Conservation (phyloP, 2,329 filamentous ascomycete genomes). For the Emergomyces pasteurianus region DNA sequence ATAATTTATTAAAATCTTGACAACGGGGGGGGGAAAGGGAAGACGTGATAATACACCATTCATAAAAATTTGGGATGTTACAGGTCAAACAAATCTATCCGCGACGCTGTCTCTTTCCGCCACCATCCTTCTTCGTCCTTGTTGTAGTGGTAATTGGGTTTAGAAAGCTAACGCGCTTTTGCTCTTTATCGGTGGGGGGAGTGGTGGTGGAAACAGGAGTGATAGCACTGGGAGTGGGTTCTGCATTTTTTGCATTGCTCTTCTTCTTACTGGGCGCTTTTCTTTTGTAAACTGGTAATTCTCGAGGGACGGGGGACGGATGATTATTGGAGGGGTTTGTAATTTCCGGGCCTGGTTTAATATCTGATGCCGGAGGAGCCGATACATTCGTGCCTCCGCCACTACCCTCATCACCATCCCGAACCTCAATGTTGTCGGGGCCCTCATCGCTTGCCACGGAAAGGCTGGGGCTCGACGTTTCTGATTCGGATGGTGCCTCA, state of each 20-base stretch:
- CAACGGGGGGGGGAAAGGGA: neutral
- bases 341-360: constrained; percentile 23
- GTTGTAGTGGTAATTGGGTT: constrained; percentile 21
- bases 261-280: constrained; percentile 14
- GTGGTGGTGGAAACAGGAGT: neutral
- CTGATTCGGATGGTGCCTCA: constrained; percentile 54
- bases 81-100: neutral
- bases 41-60: constrained; percentile 1
- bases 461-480: constrained; percentile 40
- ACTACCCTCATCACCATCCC: constrained; percentile 32
- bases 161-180: constrained; percentile 27
- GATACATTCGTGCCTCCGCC: constrained; percentile 15
- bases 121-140: constrained; percentile 18
- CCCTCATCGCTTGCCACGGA: constrained; percentile 45
- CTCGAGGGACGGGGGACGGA: constrained; percentile 18
- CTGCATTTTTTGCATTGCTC: neutral
- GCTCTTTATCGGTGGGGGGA: constrained; percentile 19
- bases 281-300: constrained; percentile 21
- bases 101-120: constrained; percentile 14
- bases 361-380: constrained; percentile 19
- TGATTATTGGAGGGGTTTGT: constrained; percentile 17
- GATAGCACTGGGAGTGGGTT: neutral
- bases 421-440: constrained; percentile 34
- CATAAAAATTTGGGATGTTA: neutral
- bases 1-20: too few species aligned